A percentile compares a stretch with the other conserved stretches of the same genome.
Conservation (phyloP, 2,329 filamentous ascomycete species). For the Penicillium decumbens region DNA sequence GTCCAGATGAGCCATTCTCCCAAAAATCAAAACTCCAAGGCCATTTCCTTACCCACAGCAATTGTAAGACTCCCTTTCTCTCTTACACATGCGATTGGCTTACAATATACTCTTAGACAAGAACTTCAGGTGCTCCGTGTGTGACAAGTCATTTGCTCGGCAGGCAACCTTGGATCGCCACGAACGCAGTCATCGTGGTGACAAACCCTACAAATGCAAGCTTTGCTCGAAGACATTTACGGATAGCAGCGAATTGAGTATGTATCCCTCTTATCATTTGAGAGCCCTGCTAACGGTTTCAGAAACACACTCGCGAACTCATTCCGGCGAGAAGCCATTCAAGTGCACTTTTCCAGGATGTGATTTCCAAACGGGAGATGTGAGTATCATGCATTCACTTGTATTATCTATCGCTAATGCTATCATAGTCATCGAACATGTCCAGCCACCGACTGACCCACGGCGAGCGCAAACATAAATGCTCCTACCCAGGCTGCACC, state of each 20-base stretch:
- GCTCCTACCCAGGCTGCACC: constrained; percentile 35
- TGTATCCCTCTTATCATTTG: constrained; percentile 5
- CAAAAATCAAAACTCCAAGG: constrained; percentile 45
- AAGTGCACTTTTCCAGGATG: constrained; percentile 43
- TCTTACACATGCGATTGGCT: not conserved
- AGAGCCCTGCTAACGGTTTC: constrained; percentile 18
- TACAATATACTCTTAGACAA: constrained; percentile 31
- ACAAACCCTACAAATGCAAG: constrained; percentile 42
- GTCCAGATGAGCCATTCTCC: constrained; percentile 42
- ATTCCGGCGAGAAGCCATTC: constrained; percentile 44
- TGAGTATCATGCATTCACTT: constrained; percentile 22
- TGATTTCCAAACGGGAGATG: constrained; percentile 43
- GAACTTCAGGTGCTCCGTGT: constrained; percentile 40
- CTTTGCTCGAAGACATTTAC: constrained; percentile 43
- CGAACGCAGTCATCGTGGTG: constrained; percentile 43
- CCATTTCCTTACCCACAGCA: constrained; percentile 44
- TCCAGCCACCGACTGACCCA: constrained; percentile 44
- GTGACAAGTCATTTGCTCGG: constrained; percentile 41
- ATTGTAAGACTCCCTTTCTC: constrained; percentile 30
- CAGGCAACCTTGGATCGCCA: constrained; percentile 44
- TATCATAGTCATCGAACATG: constrained; percentile 42
- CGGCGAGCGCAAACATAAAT: constrained; percentile 42
- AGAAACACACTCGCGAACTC: constrained; percentile 44
- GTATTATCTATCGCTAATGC: constrained; percentile 2
- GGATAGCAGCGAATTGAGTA: constrained; percentile 45